Conservation (phyloP, 345 rosid species). For the Populus pruinosa region DNA sequence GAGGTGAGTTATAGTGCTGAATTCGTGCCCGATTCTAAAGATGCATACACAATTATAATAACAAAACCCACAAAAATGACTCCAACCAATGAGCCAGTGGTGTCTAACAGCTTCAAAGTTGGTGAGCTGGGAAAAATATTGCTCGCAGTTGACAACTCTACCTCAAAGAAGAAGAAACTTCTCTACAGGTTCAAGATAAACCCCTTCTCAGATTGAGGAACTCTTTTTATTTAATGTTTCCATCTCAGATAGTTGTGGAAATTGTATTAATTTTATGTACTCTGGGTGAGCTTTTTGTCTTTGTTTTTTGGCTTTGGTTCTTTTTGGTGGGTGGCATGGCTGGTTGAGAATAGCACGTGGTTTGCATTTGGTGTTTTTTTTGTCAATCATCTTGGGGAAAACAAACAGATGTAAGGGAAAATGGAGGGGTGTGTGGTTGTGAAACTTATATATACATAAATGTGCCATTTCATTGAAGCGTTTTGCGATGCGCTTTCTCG, state of each 20-base stretch:
- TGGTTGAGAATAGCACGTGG: constrained; percentile 6
- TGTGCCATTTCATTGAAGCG: background rate
- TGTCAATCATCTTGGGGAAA: constrained; percentile 12
- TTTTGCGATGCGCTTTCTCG: constrained; percentile 15
- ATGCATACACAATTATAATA: constrained; percentile 61
- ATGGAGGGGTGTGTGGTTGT: constrained; percentile 4
- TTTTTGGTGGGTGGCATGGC: constrained; percentile 8
- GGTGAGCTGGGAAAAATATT: constrained; percentile 66
- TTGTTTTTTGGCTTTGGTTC: constrained; percentile 2
- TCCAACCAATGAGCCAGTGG: constrained; percentile 65
- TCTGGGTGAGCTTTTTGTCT: constrained; percentile 7
- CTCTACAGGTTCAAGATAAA: constrained; percentile 84
- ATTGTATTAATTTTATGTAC: constrained; percentile 19
- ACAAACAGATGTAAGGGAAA: background rate
- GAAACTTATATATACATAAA: background rate
- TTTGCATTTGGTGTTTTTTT: constrained; percentile 16
- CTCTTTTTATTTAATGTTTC: background rate
- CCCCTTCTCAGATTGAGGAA: constrained; percentile 42
- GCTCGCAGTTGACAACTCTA: constrained; percentile 74
- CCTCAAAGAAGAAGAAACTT: constrained; percentile 86
- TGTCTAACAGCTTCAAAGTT: constrained; percentile 65
- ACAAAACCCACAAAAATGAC: constrained; percentile 68
- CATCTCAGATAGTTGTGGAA: background rate
- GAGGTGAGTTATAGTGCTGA: constrained; percentile 80
- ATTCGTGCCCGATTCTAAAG: constrained; percentile 68